phyloP scores from a whole-genome alignment of 331 rosid species.

The Arachis monticola region DNA sequence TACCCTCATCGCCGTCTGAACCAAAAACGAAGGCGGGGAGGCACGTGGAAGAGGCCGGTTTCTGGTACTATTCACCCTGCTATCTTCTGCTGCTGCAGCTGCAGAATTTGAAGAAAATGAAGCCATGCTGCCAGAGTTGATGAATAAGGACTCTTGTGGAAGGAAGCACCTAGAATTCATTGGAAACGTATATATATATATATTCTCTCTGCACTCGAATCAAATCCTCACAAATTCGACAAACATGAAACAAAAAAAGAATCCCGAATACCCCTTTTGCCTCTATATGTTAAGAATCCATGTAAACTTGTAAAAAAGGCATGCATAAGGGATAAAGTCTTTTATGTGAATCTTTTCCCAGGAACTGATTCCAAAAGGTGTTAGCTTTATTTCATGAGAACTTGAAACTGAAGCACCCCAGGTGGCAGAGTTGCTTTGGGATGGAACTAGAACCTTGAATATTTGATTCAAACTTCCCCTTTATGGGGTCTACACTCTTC shows the following conservation, averaged over 20 bases:
- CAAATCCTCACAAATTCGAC: conserved; percentile 15
- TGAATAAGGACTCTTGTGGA: conserved; percentile 46
- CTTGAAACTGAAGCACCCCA: conserved; percentile 39
- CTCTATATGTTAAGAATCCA: conserved; percentile 21
- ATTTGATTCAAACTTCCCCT: conserved; percentile 2
- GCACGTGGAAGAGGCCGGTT: conserved; percentile 50
- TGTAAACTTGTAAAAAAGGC: not conserved
- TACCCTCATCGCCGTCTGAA: conserved; percentile 74
- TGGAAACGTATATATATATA: not conserved
- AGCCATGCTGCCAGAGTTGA: conserved; percentile 45
- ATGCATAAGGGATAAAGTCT: conserved; percentile 9
- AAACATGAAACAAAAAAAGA: conserved; percentile 23
- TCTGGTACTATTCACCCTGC: conserved; percentile 31
- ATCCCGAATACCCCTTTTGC: conserved; percentile 7
- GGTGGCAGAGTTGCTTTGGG: conserved; percentile 10
- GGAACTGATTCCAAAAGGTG: conserved; percentile 6
- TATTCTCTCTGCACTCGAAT: conserved; percentile 13
- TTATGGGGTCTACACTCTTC: conserved; percentile 14
- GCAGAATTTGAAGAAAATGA: conserved; percentile 54
- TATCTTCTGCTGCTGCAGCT: conserved; percentile 42
- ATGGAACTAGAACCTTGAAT: conserved; percentile 21
- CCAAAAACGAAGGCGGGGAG: conserved; percentile 51
- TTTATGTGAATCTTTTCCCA: not conserved
- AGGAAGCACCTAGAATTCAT: conserved; percentile 57
- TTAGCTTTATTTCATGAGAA: conserved; percentile 1